Evolutionary conservation across 169 alveolate genomes (phyloP).

Genomic region (Cryptosporidium canis): DNA sequence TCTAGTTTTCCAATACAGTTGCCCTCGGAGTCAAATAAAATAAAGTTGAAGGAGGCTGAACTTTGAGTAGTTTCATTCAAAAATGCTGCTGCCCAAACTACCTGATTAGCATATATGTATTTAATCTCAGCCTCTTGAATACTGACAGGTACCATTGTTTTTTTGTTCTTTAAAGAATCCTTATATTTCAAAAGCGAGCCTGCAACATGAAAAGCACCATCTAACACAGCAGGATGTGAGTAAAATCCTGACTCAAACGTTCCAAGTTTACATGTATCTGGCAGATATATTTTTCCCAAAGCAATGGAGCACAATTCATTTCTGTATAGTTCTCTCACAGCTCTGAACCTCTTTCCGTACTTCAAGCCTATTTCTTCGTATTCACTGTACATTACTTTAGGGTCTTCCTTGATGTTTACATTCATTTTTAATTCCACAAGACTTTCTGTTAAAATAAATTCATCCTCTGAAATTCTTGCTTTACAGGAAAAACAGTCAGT

Average conservation of each 20-base stretch:
- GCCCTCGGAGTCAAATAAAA: conserved; percentile 41
- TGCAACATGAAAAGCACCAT: conserved; percentile 80
- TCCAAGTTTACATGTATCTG: conserved; percentile 67
- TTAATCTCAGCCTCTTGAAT: conserved; percentile 72
- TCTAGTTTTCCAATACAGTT: conserved; percentile 18
- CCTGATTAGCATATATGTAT: conserved; percentile 22
- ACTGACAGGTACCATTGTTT: conserved; percentile 80
- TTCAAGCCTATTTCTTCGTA: conserved; percentile 74
- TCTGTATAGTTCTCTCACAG: conserved; percentile 57
- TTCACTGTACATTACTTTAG: conserved; percentile 55
- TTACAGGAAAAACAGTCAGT: conserved; percentile 44
- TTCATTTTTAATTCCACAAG: not conserved
- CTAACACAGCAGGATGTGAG: conserved; percentile 79
- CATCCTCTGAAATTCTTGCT: conserved; percentile 2
- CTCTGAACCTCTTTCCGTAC: conserved; percentile 79
- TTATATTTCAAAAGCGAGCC: conserved; percentile 47
- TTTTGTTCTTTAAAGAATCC: conserved; percentile 4
- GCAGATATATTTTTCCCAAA: conserved; percentile 53
- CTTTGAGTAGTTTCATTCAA: conserved; percentile 3
- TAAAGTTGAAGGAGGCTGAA: conserved; percentile 46
- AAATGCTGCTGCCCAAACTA: conserved; percentile 73
- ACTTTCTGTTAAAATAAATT: conserved; percentile 1
- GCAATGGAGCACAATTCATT: conserved; percentile 73
- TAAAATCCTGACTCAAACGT: conserved; percentile 76
- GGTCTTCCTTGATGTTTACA: not conserved